Evolutionary conservation across 441 rosid species (phyloP), one percentile per base, ranked within the genome.

Genomic region (Adansonia rubrostipa): DNA sequence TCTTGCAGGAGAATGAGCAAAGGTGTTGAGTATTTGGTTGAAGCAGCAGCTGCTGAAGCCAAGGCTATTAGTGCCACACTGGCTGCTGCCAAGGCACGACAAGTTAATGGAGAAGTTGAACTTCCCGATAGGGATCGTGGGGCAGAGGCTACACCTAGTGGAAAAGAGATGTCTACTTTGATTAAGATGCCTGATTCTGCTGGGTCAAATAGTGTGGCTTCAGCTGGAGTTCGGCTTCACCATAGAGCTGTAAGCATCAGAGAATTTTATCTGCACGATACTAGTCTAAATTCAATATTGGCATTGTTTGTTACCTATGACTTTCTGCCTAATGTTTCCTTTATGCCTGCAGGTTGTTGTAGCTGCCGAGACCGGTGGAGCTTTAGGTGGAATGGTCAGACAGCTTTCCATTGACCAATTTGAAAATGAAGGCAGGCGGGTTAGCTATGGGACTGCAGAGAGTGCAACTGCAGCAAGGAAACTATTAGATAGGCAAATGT

Each of bases 391-490:
- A 81, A 89, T 94, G 97, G 98, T 96, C 74, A 89, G 98, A 80
- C 97, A 91, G 84, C 94, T 94, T 83, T 94, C 99, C 3, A 92
- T 94, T 67, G 98, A 96, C 82, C 98, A 92, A 82, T 96, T 96
- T 84, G 99, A 96, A 88, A 96, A 94, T 82, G 99, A 96, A 85
- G 97, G 97, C 73, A 91, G 98, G 74, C 92, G 98, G 89, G 99
- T 94, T 65, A 87, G 97, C 84, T 92, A 96, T 79, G 99, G 97
- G 73, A 93, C 96, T 71, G 92, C 98, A 2, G 99, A 92, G 88
- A 94, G 87, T 89, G 96, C 97, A 79, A 86, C 92, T 73, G 99
- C 98, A 44, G 98, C 99, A 33, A 94, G 98, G 82, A 96, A 94
- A 86, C 87, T 94, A 82, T 81, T 96, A 80, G 97, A 96, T 89